Percentiles rank a stretch among this genome's conserved stretches.
Conservation (phyloP, 1,284 basidiomycete species). For the Malassezia globosa region DNA sequence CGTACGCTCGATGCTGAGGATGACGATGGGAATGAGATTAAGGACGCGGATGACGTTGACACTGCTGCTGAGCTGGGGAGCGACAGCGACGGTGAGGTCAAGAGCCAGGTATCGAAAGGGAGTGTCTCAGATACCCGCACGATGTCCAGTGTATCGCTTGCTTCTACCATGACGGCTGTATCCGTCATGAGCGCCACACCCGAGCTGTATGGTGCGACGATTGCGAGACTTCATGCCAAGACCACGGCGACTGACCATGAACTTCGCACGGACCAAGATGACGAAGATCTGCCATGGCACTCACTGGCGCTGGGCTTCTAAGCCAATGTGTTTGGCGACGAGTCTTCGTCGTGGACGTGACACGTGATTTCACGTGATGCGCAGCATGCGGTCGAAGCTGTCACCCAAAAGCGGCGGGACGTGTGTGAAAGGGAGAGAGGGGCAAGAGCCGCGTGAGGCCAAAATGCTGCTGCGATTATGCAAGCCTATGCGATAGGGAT, state of each 20-base stretch:
- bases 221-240: slow-evolving; percentile 1
- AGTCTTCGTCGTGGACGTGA: background rate
- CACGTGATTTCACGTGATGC: background rate
- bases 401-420: background rate
- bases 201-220: background rate
- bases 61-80: background rate
- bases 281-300: slow-evolving; percentile 18
- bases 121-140: background rate
- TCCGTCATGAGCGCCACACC: background rate
- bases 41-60: background rate
- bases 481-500: no score
- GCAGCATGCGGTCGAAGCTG: background rate
- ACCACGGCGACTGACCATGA: background rate
- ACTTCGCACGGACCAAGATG: slow-evolving; percentile 7
- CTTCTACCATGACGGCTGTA: slow-evolving; percentile 1
- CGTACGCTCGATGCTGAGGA: background rate
- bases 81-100: background rate
- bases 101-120: background rate
- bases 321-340: no score
- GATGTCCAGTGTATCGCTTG: background rate
- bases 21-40: background rate
- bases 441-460: no score
- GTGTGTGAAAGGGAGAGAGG: no score
- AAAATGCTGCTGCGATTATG: no score
- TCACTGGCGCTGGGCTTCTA: slow-evolving; percentile 11